Percentiles rank a stretch among this genome's conserved stretches.
phyloP scores from a whole-genome alignment of 2,329 filamentous ascomycete genomes.

The Cryphonectria carpinicola region DNA sequence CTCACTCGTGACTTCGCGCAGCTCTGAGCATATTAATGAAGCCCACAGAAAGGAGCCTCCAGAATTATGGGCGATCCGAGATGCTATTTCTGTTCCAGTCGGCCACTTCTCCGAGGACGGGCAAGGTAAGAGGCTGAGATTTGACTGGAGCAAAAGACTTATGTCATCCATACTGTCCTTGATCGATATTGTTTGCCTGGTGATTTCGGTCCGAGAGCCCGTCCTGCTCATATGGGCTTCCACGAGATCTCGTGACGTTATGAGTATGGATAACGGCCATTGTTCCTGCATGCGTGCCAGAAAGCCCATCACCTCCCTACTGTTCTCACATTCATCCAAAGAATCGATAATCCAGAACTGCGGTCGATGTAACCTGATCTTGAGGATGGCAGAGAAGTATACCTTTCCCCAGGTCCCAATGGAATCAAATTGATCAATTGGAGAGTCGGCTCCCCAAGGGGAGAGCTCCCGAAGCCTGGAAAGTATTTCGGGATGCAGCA shows the following conservation, averaged over 20 bases:
- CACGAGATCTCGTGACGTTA: constrained; percentile 34
- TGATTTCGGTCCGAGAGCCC: constrained; percentile 26
- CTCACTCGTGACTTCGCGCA: constrained; percentile 35
- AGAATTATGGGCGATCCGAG: constrained; percentile 35
- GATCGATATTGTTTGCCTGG: constrained; percentile 31
- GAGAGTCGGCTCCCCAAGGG: no score
- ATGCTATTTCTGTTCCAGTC: constrained; percentile 23
- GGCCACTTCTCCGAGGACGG: constrained; percentile 17
- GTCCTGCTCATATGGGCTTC: constrained; percentile 24
- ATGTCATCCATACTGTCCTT: constrained; percentile 35
- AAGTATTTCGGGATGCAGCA: constrained; percentile 32
- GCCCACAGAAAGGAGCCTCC: constrained; percentile 40
- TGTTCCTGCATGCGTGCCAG: constrained; percentile 32
- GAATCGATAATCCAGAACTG: constrained; percentile 42
- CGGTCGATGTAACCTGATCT: constrained; percentile 28
- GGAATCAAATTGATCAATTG: no score
- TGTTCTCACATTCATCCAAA: constrained; percentile 37
- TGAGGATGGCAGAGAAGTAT: constrained; percentile 33
- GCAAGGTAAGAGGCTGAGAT: constrained; percentile 32
- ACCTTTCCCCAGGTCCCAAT: constrained; percentile 36
- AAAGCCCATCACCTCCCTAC: constrained; percentile 33
- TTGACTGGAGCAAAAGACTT: constrained; percentile 31
- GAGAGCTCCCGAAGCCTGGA: constrained; percentile 25
- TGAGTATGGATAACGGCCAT: constrained; percentile 35
- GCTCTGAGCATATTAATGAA: constrained; percentile 33